phyloP scores from a whole-genome alignment of 2,329 filamentous ascomycete species.

The Xenosphaeropsis pyriputrescens region DNA sequence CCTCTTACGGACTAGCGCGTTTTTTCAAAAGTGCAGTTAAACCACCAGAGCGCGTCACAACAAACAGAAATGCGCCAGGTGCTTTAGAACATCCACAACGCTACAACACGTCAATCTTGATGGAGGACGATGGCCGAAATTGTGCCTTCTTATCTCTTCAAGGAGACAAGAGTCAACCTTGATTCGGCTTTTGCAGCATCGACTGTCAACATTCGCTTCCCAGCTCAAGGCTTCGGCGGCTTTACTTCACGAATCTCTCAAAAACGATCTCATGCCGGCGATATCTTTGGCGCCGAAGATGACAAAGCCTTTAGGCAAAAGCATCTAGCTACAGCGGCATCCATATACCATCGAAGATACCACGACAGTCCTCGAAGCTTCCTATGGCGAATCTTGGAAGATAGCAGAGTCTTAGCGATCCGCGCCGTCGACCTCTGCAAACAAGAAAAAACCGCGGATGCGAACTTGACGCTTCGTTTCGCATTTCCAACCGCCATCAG shows the following conservation, averaged over 20 bases:
- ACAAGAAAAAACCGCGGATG: slow-evolving; percentile 48
- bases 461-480: slow-evolving; percentile 63
- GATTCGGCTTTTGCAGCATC: slow-evolving; percentile 57
- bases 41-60: slow-evolving; percentile 5
- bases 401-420: slow-evolving; percentile 67
- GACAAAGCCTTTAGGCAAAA: slow-evolving; percentile 59
- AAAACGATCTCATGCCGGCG: slow-evolving; percentile 22
- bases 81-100: slow-evolving; percentile 4
- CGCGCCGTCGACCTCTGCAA: slow-evolving; percentile 70
- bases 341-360: slow-evolving; percentile 70
- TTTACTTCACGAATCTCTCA: slow-evolving; percentile 20
- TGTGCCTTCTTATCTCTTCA: slow-evolving; percentile 57
- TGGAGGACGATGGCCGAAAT: slow-evolving; percentile 56
- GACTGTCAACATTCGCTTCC: slow-evolving; percentile 55
- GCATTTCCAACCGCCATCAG: slow-evolving; percentile 62
- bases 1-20: slow-evolving; percentile 8
- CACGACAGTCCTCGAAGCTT: slow-evolving; percentile 70
- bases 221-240: slow-evolving; percentile 28
- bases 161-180: slow-evolving; percentile 75
- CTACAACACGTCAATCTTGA: slow-evolving; percentile 18
- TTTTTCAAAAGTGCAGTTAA: slow-evolving; percentile 3
- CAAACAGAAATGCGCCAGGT: slow-evolving; percentile 12
- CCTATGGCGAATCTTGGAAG: slow-evolving; percentile 78
- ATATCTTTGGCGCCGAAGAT: slow-evolving; percentile 38
- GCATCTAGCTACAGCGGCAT: slow-evolving; percentile 63